phyloP scores from a whole-genome alignment of 257 asterid species.

The Mitragyna speciosa region DNA sequence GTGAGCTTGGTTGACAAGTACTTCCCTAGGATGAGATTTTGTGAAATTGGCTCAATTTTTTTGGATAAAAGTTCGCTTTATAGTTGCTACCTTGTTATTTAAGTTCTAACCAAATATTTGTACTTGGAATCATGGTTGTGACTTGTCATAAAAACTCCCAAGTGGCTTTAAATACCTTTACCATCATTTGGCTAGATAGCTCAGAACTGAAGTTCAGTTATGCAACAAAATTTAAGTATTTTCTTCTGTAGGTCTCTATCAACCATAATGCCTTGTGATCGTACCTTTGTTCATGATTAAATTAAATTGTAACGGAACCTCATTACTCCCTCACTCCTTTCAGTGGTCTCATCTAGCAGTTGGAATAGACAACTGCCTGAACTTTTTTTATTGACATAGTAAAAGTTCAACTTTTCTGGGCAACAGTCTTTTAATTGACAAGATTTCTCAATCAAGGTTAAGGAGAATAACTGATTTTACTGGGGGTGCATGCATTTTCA shows the following conservation, averaged over 20 bases:
- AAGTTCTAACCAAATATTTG: too few relatives aligned
- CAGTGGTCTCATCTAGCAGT: too few relatives aligned
- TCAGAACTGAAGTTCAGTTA: not conserved
- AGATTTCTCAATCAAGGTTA: not conserved
- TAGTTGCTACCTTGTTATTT: too few relatives aligned
- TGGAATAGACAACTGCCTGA: not conserved
- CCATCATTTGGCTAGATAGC: not conserved
- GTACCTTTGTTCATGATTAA: not conserved
- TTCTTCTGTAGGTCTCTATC: too few relatives aligned
- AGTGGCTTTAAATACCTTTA: not conserved
- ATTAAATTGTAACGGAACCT: not conserved
- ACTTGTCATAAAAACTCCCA: not conserved
- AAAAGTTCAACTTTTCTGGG: not conserved
- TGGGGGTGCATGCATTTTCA: constrained; percentile 30
- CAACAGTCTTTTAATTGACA: not conserved
- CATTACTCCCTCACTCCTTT: not conserved
- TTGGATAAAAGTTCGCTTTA: too few relatives aligned
- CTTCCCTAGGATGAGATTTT: too few relatives aligned
- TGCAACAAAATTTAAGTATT: not conserved
- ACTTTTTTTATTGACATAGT: too few relatives aligned
- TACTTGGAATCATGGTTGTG: not conserved
- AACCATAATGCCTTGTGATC: not conserved
- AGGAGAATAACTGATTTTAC: not conserved
- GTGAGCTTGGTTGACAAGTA: too few relatives aligned
- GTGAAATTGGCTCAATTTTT: too few relatives aligned